Conservation (phyloP, 1,284 basidiomycete species). For the Psilocybe mexicana region DNA sequence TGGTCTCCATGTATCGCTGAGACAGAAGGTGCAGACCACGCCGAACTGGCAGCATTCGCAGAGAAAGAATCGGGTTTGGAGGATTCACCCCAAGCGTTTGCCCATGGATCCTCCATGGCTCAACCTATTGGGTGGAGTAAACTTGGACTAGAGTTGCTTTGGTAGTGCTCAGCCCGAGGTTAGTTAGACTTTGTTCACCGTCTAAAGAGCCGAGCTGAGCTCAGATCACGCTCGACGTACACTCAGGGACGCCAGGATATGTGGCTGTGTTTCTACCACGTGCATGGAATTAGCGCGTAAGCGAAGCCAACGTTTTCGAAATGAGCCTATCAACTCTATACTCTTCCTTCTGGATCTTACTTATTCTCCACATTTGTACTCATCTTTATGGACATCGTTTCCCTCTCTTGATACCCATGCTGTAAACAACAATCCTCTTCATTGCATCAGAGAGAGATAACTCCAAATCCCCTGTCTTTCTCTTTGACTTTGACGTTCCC, state of each 20-base stretch:
- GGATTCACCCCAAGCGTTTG: constrained; percentile 61
- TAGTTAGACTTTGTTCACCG: too few species aligned
- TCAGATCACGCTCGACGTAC: background rate
- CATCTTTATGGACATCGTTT: background rate
- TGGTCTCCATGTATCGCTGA: constrained; percentile 36
- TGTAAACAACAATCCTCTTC: background rate
- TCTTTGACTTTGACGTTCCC: background rate
- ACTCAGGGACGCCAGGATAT: background rate
- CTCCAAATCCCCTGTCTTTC: background rate
- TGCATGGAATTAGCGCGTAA: background rate
- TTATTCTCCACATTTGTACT: background rate
- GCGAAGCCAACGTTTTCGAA: background rate
- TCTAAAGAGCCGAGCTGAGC: too few species aligned
- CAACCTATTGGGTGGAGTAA: background rate
- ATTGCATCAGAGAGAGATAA: background rate
- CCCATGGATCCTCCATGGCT: constrained; percentile 68
- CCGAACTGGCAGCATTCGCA: constrained; percentile 12
- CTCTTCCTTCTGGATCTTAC: too few species aligned
- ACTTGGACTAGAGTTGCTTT: too few species aligned
- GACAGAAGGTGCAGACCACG: constrained; percentile 28
- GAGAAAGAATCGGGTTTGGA: constrained; percentile 27
- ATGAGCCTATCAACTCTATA: too few species aligned
- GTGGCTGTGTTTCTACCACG: constrained; percentile 8
- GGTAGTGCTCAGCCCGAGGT: too few species aligned
- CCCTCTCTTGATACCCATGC: background rate